Evolutionary conservation across 1,139 yeast species (phyloP), one percentile per base, ranked within the genome.

Genomic region (Debaryomyces robertsiae): DNA sequence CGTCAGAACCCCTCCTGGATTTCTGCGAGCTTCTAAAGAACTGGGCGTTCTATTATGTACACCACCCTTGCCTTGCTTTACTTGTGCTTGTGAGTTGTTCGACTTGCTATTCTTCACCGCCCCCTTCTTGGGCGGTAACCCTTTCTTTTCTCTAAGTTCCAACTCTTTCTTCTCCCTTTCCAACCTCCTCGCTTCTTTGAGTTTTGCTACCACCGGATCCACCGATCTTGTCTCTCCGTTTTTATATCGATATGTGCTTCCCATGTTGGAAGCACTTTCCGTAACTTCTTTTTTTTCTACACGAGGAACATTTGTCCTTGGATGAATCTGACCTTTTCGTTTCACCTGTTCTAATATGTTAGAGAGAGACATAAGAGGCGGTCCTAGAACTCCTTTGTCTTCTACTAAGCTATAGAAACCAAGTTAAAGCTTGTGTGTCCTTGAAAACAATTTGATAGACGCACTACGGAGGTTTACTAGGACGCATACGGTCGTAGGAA

Each of bases 181-280:
- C 30, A 70, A 59, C 46, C 81, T 68, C 54, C 91, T 66, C 3
- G 81, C 79, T 47, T 82, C 90, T 50, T 84, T 84, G 30, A 84
- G 65, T 43, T 82, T 63, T 29, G 78, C 80, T 15, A 78, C 82
- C 4, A 78, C 81, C 0, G 82, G 82, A 53, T 78, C 83, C 4
- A 71, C 57, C 24, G 25, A 44, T 40, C 41, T 48, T 44, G 13
- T 50, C 36, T 45, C 54, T 14, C 46, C 46, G 16, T 19, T 32
- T 11, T 16, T 32, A 35, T 22, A 25, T 15, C 31, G 24, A 28
- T 27, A 19, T 11, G 32, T n/a, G 25, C 14, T 32, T 14, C 28
- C 16, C 17, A n/a, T 31, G 16, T 13, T 14, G 9, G 14, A 15
- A 9, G 13, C 7, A n/a, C 28, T 23, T 14, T 5, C 18, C 15